phyloP scores from a whole-genome alignment of 2,329 filamentous ascomycete genomes.

The Trichophyton benhamiae region DNA sequence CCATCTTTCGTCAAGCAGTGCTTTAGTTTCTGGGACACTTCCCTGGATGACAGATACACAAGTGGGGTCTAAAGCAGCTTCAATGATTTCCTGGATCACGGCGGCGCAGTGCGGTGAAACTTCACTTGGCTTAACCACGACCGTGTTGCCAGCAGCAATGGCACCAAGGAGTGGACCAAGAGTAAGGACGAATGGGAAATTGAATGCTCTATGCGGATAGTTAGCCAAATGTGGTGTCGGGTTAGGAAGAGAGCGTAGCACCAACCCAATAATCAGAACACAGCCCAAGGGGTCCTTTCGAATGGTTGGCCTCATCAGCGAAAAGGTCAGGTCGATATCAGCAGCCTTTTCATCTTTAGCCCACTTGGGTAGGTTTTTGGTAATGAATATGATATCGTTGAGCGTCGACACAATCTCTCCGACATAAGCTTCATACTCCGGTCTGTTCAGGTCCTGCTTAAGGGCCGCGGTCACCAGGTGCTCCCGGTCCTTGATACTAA shows the following conservation, averaged over 20 bases:
- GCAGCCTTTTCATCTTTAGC: constrained; percentile 65
- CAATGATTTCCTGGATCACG: constrained; percentile 66
- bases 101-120: constrained; percentile 62
- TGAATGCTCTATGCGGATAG: constrained; percentile 53
- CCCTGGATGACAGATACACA: constrained; percentile 74
- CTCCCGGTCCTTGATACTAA: constrained; percentile 59
- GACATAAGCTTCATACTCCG: constrained; percentile 58
- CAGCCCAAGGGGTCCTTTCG: constrained; percentile 78
- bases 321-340: constrained; percentile 57
- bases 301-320: constrained; percentile 59
- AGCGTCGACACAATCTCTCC: constrained; percentile 67
- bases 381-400: constrained; percentile 67
- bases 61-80: constrained; percentile 61
- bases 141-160: constrained; percentile 84
- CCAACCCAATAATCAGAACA: constrained; percentile 68
- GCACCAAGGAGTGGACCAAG: constrained; percentile 73
- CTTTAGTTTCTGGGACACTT: constrained; percentile 64
- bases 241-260: background rate
- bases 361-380: constrained; percentile 68
- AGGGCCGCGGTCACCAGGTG: constrained; percentile 62
- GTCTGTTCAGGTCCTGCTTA: constrained; percentile 66
- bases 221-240: background rate
- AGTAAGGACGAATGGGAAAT: constrained; percentile 77
- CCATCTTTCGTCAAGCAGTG: constrained; percentile 77
- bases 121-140: constrained; percentile 83